phyloP scores from a whole-genome alignment of 805 yeast species.

The Cyberlindnera sargentensis region DNA sequence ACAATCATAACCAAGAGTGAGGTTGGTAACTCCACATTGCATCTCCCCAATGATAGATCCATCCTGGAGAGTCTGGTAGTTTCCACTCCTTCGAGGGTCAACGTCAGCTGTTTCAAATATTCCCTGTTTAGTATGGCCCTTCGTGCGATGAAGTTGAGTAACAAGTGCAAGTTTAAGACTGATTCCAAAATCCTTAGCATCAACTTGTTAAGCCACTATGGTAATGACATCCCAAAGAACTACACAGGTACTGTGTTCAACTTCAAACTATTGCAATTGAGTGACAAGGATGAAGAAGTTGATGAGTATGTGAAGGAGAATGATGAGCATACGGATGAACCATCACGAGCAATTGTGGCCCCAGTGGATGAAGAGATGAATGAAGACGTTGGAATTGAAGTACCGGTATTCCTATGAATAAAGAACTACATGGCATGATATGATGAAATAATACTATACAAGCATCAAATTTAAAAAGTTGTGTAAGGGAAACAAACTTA shows the following conservation, averaged over 20 bases:
- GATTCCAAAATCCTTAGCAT: slow-evolving; percentile 40
- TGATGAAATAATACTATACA: neutral
- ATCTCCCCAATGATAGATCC: slow-evolving; percentile 55
- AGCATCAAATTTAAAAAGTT: neutral
- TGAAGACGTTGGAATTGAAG: slow-evolving; percentile 16
- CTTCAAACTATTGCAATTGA: slow-evolving; percentile 27
- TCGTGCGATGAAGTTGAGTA: slow-evolving; percentile 43
- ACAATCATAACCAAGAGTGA: slow-evolving; percentile 61
- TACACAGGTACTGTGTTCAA: slow-evolving; percentile 37
- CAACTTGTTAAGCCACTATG: slow-evolving; percentile 34
- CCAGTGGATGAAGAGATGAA: neutral
- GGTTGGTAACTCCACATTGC: slow-evolving; percentile 63
- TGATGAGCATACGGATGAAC: neutral
- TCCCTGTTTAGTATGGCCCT: slow-evolving; percentile 39
- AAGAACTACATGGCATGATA: neutral
- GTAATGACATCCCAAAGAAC: slow-evolving; percentile 25
- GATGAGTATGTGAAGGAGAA: slow-evolving; percentile 3
- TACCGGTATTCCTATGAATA: slow-evolving; percentile 19
- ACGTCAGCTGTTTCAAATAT: slow-evolving; percentile 46
- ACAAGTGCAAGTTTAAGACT: slow-evolving; percentile 46
- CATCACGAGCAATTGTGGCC: neutral
- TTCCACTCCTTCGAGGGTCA: slow-evolving; percentile 23
- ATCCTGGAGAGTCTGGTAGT: slow-evolving; percentile 53
- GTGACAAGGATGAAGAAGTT: slow-evolving; percentile 11
- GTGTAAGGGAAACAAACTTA: slow-evolving; percentile 41